Evolutionary conservation across 306 rosid genomes (phyloP).

Genomic region (Lithocarpus polystachyus): DNA sequence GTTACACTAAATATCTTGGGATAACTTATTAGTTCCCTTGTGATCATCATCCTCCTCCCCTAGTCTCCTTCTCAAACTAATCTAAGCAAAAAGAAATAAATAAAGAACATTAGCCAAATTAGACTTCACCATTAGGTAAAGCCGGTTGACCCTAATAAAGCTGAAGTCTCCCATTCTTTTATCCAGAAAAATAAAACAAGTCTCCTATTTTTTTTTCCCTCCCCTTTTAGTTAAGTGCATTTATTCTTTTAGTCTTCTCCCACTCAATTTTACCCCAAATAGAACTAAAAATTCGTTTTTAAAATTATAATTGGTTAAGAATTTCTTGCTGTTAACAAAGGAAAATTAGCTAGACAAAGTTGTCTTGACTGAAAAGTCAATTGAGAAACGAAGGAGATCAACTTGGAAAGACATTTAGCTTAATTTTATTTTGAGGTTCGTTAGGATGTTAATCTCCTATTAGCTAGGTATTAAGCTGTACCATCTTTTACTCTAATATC

Average conservation of each 20-base stretch:
- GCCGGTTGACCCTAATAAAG: not conserved
- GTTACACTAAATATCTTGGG: too few relatives aligned
- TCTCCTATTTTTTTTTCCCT: not conserved
- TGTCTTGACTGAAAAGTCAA: slow-evolving; percentile 16
- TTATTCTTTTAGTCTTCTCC: not conserved
- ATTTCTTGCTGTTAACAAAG: not conserved
- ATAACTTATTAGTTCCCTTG: too few relatives aligned
- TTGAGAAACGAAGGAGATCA: not conserved
- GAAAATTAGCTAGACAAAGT: not conserved
- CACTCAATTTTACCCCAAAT: not conserved
- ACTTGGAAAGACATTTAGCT: not conserved
- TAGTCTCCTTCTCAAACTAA: too few relatives aligned
- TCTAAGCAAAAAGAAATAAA: too few relatives aligned
- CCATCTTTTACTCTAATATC: not conserved
- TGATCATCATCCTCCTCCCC: too few relatives aligned
- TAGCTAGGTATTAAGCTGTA: not conserved
- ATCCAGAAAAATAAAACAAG: not conserved
- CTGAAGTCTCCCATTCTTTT: too few relatives aligned
- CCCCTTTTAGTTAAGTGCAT: too few relatives aligned
- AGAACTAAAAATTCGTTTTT: not conserved
- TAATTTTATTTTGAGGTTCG: slow-evolving; percentile 3
- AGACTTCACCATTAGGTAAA: not conserved
- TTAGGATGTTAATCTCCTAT: slow-evolving; percentile 6
- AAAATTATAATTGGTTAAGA: not conserved
- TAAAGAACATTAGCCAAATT: not conserved